Evolutionary conservation across 2,329 filamentous ascomycete species (phyloP), one percentile per base, ranked within the genome.

Genomic region (Hypoxylon sp.): DNA sequence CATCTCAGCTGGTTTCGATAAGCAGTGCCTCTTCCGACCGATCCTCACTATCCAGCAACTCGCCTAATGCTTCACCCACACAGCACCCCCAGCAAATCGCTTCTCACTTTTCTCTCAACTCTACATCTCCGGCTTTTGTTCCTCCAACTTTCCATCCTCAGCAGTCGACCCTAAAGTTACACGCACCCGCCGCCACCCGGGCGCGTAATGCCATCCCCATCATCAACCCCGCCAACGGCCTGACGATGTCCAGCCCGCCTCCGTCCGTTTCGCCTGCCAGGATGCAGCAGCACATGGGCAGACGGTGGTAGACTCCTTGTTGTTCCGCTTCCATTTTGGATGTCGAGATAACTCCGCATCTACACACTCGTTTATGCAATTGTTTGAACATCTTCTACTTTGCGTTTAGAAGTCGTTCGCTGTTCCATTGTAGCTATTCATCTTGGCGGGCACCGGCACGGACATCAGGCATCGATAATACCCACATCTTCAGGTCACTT

Each of bases 151-250:
- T 83, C 73, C 86, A 89, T 66, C 79, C 75, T 71, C 87, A 85
- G 65, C 84, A 79, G 54, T 73, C 75, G 57, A 84, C 73, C 79
- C 65, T 93, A 64, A 97, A 96, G 77, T 80, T 95, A 57, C 91
- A 96, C 75, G 93, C 97, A 78, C 91, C 92, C 55, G 82, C 92
- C 56, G 90, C 92, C 56, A 90, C 92, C 59, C 90, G 94, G 63
- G 85, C 88, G 51, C 90, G 91, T 73, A 97, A 97, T 73, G 91
- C 94, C 67, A 97, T 97, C 63, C 93, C 93, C 52, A 99, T 99
- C 71, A 90, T 97, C 74, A 96, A 99, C 79, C 94, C 94, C 45
- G 89, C 84, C 63, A 97, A 93, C 49, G 91, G 94, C 68, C 86
- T 91, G 71, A 83, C 85, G 67, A 88, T 97, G 78, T 87, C 91